Percentiles rank a stretch among this genome's conserved stretches.
These are phyloP conservation scores for Fusarium domesticum DNA, from an alignment of 2,329 filamentous ascomycete genomes.

Conservation along the genomic window DNA sequence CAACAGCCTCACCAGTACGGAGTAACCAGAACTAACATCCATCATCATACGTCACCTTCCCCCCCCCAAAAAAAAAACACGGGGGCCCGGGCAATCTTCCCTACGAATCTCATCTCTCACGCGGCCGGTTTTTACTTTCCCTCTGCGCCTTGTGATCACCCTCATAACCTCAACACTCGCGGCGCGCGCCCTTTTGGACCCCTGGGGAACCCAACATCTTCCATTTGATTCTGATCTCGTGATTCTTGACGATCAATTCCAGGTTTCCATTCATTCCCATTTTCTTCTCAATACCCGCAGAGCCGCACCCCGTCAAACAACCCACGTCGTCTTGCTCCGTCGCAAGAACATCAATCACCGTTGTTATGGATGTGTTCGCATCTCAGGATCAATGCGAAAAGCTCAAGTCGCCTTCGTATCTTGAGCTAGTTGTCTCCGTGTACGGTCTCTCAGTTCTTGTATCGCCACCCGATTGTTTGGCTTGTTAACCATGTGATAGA, in stretches of 20 bases:
- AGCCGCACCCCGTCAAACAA: not conserved
- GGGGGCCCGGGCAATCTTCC: not conserved
- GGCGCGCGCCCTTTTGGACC: not conserved
- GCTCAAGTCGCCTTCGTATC: conserved; percentile 51
- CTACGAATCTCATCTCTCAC: not conserved
- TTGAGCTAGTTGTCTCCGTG: conserved; percentile 57
- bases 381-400: conserved; percentile 43
- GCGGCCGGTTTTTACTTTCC: not conserved
- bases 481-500: conserved; percentile 33
- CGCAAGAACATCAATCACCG: conserved; percentile 4
- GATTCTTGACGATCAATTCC: not conserved
- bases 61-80: not conserved
- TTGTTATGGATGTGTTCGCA: conserved; percentile 29
- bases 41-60: not conserved
- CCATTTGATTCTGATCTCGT: not conserved
- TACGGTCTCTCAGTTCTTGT: conserved; percentile 31
- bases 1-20: not conserved
- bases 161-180: too few species aligned
- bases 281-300: not conserved
- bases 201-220: not conserved
- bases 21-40: too few species aligned
- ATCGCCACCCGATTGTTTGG: not conserved
- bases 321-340: not conserved
- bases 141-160: not conserved
- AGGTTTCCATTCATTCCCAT: not conserved